These are phyloP conservation scores for Populus euphratica DNA, from an alignment of 345 rosid genomes.

Conservation along the genomic window DNA sequence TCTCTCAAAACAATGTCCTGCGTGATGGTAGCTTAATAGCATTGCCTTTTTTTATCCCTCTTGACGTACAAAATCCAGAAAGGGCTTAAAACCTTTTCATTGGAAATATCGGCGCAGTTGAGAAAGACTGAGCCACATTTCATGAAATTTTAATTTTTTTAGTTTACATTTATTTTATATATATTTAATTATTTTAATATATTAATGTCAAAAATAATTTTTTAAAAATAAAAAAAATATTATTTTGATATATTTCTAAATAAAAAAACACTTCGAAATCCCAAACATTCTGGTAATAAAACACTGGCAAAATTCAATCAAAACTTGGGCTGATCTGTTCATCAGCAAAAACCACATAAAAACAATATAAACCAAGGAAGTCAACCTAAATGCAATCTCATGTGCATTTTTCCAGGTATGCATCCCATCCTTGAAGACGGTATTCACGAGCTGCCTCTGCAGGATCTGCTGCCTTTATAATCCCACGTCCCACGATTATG, in stretches of 20 bases:
- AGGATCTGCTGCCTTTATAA: constrained; percentile 78
- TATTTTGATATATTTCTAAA: no score
- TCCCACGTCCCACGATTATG: constrained; percentile 95
- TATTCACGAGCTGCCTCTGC: constrained; percentile 72
- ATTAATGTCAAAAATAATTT: no score
- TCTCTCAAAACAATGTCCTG: no score
- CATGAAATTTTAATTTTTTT: no score
- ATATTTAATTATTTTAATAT: no score
- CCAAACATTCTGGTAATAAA: no score
- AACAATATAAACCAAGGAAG: background rate
- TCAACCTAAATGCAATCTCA: constrained; percentile 7
- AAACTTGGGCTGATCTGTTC: background rate
- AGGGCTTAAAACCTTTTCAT: background rate
- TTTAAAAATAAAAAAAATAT: no score
- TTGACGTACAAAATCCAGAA: background rate
- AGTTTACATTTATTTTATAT: no score
- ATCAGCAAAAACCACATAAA: background rate
- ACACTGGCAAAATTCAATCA: background rate
- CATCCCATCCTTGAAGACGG: constrained; percentile 93
- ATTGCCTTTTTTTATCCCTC: no score
- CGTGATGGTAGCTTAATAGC: no score
- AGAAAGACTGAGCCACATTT: no score
- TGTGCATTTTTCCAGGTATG: constrained; percentile 66
- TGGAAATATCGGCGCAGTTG: background rate
- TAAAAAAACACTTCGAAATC: no score